Base-by-base conservation (phyloP, 2,329 filamentous ascomycete genomes). In the Cylindrodendrum hubeiense region DNA sequence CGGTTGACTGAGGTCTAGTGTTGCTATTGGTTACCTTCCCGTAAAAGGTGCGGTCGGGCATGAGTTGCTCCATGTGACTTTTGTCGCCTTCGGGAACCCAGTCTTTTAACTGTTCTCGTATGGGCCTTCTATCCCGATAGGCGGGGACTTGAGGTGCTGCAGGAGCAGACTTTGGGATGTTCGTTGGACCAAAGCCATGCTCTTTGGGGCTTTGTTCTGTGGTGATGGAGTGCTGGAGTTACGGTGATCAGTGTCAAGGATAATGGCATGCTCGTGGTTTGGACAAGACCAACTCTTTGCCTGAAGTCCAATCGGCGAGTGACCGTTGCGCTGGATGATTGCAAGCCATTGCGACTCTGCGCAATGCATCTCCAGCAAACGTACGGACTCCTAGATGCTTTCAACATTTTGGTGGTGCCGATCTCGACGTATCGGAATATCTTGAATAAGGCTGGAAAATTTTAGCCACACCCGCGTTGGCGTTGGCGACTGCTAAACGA, bases 301-400 rank as follows among this genome's bases (percentile, higher is more conserved):
- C 53, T 56, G 44, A 52, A 44, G 53, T 51, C 66, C 34, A 69
- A 53, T 44, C 47, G 57, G 28, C 44, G 60, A 26, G 50, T n/a
- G 19, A 60, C 51, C 3, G 51, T 50, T 17, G 52, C 41, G 12
- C 60, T 43, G 2, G 60, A 65, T 4, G 60, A 41, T 8, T 51
- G 59, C 7, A 65, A 15, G 30, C 54, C 56, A 65, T 66, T 69
- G 17, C 58, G 59, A 19, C 55, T 41, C n/a, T 72, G 70, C 3
- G 69, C 58, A 34, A 79, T 60, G 58, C 77, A 82, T 60, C 70
- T 74, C 73, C 77, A 74, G 62, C 79, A 80, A 28, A 79, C 67
- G 58, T 76, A 78, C n/a, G 74, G 73, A 24, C 66, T 71, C 51
- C 69, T 68, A 46, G 77, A 68, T 26, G 66, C 70, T 55, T 72